A percentile compares a stretch with the other conserved stretches of the same genome.
These are phyloP conservation scores for Mucor plumbeus DNA, from an alignment of 371 early-diverging fungal species.

Conservation along the genomic window DNA sequence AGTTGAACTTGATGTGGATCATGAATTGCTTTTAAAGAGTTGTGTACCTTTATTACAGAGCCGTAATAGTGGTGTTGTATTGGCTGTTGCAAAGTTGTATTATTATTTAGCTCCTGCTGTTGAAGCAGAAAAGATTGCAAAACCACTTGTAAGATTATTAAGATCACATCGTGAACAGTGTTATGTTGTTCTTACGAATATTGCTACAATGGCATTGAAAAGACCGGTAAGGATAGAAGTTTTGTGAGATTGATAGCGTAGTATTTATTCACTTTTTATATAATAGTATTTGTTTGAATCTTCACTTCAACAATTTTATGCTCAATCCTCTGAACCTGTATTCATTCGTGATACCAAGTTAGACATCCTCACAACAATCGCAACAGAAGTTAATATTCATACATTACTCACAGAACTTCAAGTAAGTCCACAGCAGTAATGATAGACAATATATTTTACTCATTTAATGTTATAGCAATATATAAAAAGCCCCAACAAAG, in stretches of 20 bases:
- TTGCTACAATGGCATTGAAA: slow-evolving; percentile 73
- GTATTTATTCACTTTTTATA: not conserved
- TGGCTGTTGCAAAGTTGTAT: slow-evolving; percentile 75
- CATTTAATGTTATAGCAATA: slow-evolving; percentile 59
- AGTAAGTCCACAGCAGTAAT: slow-evolving; percentile 19
- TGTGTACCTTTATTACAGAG: slow-evolving; percentile 83
- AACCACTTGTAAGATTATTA: slow-evolving; percentile 80
- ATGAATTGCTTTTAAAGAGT: slow-evolving; percentile 71
- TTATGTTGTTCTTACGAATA: slow-evolving; percentile 79
- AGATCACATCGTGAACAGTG: slow-evolving; percentile 77
- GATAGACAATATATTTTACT: not conserved
- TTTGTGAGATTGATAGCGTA: not conserved
- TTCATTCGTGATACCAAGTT: slow-evolving; percentile 84
- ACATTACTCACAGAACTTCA: slow-evolving; percentile 57
- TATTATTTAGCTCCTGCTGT: slow-evolving; percentile 76
- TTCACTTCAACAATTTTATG: slow-evolving; percentile 78
- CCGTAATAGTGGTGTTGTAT: slow-evolving; percentile 86
- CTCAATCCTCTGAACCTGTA: slow-evolving; percentile 78
- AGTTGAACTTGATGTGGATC: slow-evolving; percentile 73
- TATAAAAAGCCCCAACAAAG: slow-evolving; percentile 72
- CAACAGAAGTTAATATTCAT: slow-evolving; percentile 63
- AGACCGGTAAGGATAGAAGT: slow-evolving; percentile 60
- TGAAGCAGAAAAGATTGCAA: slow-evolving; percentile 67
- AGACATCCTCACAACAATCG: slow-evolving; percentile 79
- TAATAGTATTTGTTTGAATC: slow-evolving; percentile 71